Evolutionary conservation across 345 rosid genomes (phyloP).

Genomic region (Ceriops tagal): DNA sequence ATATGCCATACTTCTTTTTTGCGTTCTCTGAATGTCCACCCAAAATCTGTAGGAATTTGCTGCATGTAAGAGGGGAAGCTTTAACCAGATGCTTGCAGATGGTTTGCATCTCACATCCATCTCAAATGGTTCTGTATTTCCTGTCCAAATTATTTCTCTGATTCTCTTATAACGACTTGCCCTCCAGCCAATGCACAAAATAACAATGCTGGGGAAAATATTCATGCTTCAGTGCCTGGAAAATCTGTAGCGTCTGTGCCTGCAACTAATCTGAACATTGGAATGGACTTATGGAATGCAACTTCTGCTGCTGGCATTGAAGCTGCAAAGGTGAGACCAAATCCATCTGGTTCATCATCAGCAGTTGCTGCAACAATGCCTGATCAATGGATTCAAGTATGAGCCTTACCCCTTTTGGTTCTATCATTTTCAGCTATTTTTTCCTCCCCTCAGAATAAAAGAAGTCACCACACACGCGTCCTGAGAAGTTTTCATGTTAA

Average conservation of each 20-base stretch:
- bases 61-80: conserved; percentile 58
- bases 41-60: conserved; percentile 44
- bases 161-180: conserved; percentile 12
- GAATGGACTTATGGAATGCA: conserved; percentile 84
- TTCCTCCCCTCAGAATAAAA: neutral
- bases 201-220: conserved; percentile 39
- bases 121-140: conserved; percentile 4
- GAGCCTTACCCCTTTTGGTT: conserved; percentile 15
- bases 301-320: conserved; percentile 52
- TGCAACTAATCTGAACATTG: conserved; percentile 76
- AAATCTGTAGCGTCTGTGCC: conserved; percentile 58
- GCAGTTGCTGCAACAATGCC: conserved; percentile 43
- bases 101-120: conserved; percentile 38
- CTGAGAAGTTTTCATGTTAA: too few species aligned
- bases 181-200: conserved; percentile 60
- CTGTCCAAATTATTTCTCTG: conserved; percentile 17
- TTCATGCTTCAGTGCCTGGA: conserved; percentile 51
- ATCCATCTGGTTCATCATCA: conserved; percentile 38
- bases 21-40: neutral
- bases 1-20: conserved; percentile 3
- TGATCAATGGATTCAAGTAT: conserved; percentile 67
- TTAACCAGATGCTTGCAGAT: conserved; percentile 80
- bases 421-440: neutral
- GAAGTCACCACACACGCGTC: neutral
- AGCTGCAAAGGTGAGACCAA: conserved; percentile 53